Evolutionary conservation across 2,329 filamentous ascomycete genomes (phyloP), one percentile per base, ranked within the genome.

Genomic region (Botrytis galanthina): DNA sequence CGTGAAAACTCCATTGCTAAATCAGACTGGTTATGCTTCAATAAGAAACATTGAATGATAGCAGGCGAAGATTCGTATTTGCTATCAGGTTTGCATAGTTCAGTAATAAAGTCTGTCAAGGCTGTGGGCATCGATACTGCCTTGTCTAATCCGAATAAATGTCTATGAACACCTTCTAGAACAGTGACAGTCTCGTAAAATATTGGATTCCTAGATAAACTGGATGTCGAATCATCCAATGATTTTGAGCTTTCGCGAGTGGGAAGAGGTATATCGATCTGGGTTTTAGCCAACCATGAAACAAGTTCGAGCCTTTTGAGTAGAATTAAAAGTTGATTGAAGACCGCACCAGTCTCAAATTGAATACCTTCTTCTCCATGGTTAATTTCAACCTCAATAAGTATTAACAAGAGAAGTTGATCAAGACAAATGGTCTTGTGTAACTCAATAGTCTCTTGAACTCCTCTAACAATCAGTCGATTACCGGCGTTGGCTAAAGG

Each of bases 351-450:
- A 74, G 96, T 91, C 42, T 91, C 88, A 14, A 93, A 84, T 32
- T 88, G 87, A 48, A 90, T 84, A 3, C 89, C 89, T 26, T 92
- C 88, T 59, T 93, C 90, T 60, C 91, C 90, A 76, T 90, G 88
- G 73, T 95, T 92, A 71, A 93, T 88, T 80, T 96, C 93, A 57
- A 91, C 91, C 81, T 96, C 92, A 86, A 98, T 92, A 81, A 98
- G 94, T 16, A 96, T 87, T 26, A 97, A 86, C 10, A 99, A 86
- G 4, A 96, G 87, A 3, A 98, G 84, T 73, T 98, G 88, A 79
- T 95, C 94, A 75, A 97, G 90, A 69, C 97, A 89, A 14, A 96
- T 85, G 74, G 89, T 89, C 83, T 90, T 91, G 74, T 92, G 91
- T 46, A 93, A 83, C 69, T 92, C 87, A 10, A 96, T 87, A 20